phyloP scores from a whole-genome alignment of 1,284 basidiomycete genomes.

The Boletus mariae region DNA sequence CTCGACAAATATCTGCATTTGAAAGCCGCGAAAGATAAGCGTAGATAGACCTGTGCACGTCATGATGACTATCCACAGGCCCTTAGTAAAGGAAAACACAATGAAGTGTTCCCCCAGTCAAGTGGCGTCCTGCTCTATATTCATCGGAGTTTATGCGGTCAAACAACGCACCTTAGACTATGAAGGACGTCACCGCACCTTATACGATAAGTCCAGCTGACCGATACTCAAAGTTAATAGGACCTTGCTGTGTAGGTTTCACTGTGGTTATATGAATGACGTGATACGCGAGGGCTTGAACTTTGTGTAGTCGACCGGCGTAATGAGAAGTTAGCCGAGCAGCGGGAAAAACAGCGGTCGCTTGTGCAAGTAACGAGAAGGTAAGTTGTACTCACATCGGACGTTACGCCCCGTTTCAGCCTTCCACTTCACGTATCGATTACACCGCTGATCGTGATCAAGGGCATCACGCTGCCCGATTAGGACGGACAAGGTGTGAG shows the following conservation, averaged over 20 bases:
- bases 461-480: conserved; percentile 9
- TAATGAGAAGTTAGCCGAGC: conserved; percentile 14
- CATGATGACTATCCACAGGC: not conserved
- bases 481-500: conserved; percentile 10
- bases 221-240: conserved; percentile 13
- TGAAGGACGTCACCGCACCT: conserved; percentile 17
- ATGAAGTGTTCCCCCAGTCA: conserved; percentile 16
- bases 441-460: conserved; percentile 19
- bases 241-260: conserved; percentile 15
- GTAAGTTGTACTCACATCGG: conserved; percentile 16
- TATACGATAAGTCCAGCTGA: conserved; percentile 23
- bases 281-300: conserved; percentile 28
- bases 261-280: conserved; percentile 29
- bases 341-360: conserved; percentile 10
- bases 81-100: conserved; percentile 2
- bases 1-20: conserved; percentile 14
- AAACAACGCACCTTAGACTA: conserved; percentile 18
- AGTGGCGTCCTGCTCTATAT: not conserved
- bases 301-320: conserved; percentile 25
- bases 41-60: conserved; percentile 4
- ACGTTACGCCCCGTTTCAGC: conserved; percentile 11
- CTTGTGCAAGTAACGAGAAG: conserved; percentile 10
- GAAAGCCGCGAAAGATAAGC: conserved; percentile 1
- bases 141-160: conserved; percentile 20
- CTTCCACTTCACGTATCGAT: conserved; percentile 7